phyloP scores from a whole-genome alignment of 768 basidiomycete genomes.

The Tricholoma sp. region DNA sequence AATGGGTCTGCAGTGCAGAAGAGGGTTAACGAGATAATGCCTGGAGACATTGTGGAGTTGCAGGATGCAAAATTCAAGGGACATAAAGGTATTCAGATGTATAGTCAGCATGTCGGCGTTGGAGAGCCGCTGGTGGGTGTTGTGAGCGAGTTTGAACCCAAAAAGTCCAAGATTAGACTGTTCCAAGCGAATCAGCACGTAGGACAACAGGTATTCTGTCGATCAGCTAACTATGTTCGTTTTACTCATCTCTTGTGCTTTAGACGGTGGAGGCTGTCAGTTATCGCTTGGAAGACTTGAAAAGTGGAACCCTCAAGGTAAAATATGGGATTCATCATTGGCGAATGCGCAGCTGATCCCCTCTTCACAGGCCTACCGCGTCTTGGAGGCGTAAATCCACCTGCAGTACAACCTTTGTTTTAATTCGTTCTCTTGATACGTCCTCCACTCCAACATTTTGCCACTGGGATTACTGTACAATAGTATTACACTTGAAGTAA shows the following conservation, averaged over 20 bases:
- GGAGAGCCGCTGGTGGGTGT: conserved; percentile 65
- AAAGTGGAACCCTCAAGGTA: conserved; percentile 80
- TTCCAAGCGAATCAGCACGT: conserved; percentile 87
- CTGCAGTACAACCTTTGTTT: not conserved
- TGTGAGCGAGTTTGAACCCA: conserved; percentile 76
- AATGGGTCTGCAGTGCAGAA: conserved; percentile 61
- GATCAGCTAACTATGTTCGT: conserved; percentile 2
- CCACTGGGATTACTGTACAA: not conserved
- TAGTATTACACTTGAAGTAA: not conserved
- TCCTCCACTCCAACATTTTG: not conserved
- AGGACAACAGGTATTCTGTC: conserved; percentile 60
- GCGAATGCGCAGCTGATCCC: not conserved
- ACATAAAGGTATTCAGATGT: conserved; percentile 77
- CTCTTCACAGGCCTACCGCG: conserved; percentile 31
- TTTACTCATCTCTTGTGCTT: not conserved
- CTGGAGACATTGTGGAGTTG: conserved; percentile 78
- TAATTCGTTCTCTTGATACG: not conserved
- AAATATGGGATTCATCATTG: conserved; percentile 10
- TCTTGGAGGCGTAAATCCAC: conserved; percentile 28
- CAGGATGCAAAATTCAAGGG: conserved; percentile 68
- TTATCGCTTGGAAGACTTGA: conserved; percentile 85
- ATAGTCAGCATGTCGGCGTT: conserved; percentile 52
- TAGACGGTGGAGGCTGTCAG: conserved; percentile 71
- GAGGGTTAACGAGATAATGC: conserved; percentile 74
- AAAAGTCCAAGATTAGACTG: conserved; percentile 82